A percentile compares a stretch with the other conserved stretches of the same genome.
Evolutionary conservation across 2,329 filamentous ascomycete species (phyloP).

Genomic region (Cladophialophora psammophila): DNA sequence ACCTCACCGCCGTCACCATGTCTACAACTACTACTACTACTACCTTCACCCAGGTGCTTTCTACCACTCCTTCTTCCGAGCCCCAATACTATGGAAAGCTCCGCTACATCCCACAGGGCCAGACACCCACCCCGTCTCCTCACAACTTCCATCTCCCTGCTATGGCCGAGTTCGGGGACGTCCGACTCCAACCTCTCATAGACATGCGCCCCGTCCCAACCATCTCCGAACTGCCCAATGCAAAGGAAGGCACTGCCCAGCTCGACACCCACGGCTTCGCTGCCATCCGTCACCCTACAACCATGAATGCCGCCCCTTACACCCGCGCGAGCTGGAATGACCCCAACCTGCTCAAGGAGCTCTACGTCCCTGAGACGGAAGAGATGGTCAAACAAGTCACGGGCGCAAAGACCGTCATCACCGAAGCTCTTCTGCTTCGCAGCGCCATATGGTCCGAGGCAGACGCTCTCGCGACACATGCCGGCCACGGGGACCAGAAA

Average conservation of each 20-base stretch:
- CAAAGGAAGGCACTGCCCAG: conserved; percentile 28
- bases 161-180: conserved; percentile 37
- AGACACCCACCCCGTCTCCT: conserved; percentile 31
- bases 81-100: conserved; percentile 36
- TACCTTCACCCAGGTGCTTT: conserved; percentile 22
- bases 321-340: conserved; percentile 39
- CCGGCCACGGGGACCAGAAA: conserved; percentile 30
- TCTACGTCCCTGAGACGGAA: conserved; percentile 42
- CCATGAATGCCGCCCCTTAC: conserved; percentile 40
- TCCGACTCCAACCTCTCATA: conserved; percentile 33
- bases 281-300: conserved; percentile 35
- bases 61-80: conserved; percentile 20
- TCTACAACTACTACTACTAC: conserved; percentile 24
- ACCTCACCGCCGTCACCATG: conserved; percentile 11
- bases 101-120: conserved; percentile 33
- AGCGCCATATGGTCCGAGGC: conserved; percentile 39
- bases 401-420: conserved; percentile 42
- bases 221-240: conserved; percentile 24
- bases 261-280: conserved; percentile 34
- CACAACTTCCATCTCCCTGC: conserved; percentile 38
- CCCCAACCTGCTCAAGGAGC: conserved; percentile 36
- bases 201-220: conserved; percentile 37
- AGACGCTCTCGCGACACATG: conserved; percentile 39
- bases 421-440: conserved; percentile 41
- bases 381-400: conserved; percentile 42